A percentile compares a stretch with the other conserved stretches of the same genome.
Conservation (phyloP, 2,329 filamentous ascomycete species). For the Beauveria medogensis region DNA sequence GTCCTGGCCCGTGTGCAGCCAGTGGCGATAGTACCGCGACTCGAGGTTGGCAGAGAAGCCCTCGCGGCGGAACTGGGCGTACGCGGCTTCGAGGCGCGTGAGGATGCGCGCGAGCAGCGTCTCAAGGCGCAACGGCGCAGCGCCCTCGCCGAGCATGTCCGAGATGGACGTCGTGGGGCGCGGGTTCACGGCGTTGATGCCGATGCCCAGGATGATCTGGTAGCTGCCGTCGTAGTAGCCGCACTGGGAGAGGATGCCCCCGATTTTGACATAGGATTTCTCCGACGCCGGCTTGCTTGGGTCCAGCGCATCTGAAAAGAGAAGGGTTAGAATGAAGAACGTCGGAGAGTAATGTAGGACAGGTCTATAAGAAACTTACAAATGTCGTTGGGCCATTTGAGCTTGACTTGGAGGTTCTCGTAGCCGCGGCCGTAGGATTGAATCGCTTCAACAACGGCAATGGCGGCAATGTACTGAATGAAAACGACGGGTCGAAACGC, state of each 20-base stretch:
- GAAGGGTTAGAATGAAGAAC: slow-evolving; percentile 22
- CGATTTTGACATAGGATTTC: slow-evolving; percentile 72
- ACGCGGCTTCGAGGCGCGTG: slow-evolving; percentile 68
- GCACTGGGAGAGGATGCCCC: slow-evolving; percentile 86
- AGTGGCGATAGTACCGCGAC: slow-evolving; percentile 67
- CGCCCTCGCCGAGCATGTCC: slow-evolving; percentile 50
- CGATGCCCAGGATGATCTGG: slow-evolving; percentile 77
- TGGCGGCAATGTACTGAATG: slow-evolving; percentile 83
- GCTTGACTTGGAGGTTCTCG: slow-evolving; percentile 64
- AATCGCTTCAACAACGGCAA: slow-evolving; percentile 80
- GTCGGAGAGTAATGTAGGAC: too few species aligned
- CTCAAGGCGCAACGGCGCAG: slow-evolving; percentile 60
- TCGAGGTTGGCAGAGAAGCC: slow-evolving; percentile 73
- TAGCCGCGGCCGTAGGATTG: slow-evolving; percentile 73
- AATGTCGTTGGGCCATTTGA: slow-evolving; percentile 98
- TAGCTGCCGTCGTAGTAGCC: slow-evolving; percentile 70
- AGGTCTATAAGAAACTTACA: slow-evolving; percentile 38
- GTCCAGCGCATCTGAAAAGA: slow-evolving; percentile 50
- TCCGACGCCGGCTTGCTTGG: slow-evolving; percentile 42
- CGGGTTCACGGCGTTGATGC: slow-evolving; percentile 76
- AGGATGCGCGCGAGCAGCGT: slow-evolving; percentile 75
- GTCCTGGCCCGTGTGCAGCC: slow-evolving; percentile 72
- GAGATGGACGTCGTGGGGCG: slow-evolving; percentile 83
- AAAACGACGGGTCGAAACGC: slow-evolving; percentile 76
- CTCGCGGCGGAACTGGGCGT: slow-evolving; percentile 62